Evolutionary conservation across 177 flowering plant genomes (phyloP).

Genomic region (Vitis hybrid): DNA sequence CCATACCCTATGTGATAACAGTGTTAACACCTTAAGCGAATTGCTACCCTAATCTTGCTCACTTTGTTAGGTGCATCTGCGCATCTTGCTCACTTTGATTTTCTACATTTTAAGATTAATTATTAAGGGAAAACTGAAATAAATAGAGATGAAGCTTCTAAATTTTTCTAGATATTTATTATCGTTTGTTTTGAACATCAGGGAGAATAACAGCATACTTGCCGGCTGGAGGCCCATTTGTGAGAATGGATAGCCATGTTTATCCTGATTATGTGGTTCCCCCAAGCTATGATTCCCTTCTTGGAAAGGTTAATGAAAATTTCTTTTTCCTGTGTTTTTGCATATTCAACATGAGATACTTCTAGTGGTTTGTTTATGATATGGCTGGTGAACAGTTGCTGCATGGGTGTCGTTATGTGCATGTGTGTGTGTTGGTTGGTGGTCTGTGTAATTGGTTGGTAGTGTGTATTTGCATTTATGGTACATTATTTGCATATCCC

Average conservation of each 20-base stretch:
- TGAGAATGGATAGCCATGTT: slow-evolving; percentile 97
- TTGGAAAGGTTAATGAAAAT: slow-evolving; percentile 70
- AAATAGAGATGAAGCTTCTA: background rate
- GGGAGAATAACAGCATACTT: slow-evolving; percentile 91
- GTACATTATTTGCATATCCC: background rate
- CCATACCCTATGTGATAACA: background rate
- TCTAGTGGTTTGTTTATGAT: background rate
- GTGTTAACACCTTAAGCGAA: background rate
- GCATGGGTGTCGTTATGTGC: background rate
- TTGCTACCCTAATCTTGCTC: background rate
- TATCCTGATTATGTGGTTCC: slow-evolving; percentile 98
- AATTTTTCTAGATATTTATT: background rate
- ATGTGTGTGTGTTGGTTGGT: background rate
- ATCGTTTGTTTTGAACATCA: slow-evolving; percentile 26
- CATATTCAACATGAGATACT: background rate
- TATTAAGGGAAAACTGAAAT: background rate
- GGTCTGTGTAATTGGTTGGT: background rate
- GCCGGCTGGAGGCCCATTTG: slow-evolving; percentile 98
- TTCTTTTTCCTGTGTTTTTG: background rate
- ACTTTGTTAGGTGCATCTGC: background rate
- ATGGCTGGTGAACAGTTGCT: background rate
- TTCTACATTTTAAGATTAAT: no score
- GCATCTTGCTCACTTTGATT: no score
- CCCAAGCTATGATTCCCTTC: slow-evolving; percentile 95
- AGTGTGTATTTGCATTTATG: background rate